Base-by-base conservation (phyloP, 1,139 yeast genomes). In the Zygosaccharomyces pseudobailii region DNA sequence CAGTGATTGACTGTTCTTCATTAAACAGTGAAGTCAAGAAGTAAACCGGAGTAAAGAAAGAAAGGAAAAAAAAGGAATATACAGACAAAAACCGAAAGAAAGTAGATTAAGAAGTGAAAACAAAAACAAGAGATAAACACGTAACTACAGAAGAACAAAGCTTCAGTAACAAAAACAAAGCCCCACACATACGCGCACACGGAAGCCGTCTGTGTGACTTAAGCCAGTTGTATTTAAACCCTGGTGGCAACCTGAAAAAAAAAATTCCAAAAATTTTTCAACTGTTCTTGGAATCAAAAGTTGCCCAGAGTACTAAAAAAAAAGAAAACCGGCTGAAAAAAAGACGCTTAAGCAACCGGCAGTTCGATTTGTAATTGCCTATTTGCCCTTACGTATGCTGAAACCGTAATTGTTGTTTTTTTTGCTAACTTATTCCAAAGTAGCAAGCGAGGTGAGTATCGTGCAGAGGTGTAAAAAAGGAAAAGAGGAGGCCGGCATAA, bases 331-430 rank as follows among this genome's bases (percentile, higher is more conserved):
- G 30, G 31, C 9, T 10, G 19, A 30, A 37, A 37, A 23, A 36
- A 37, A 37, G 19, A 22, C 40, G 40, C 32, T 37, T 25, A 25
- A 37, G 33, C 40, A 27, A 37, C 30, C 36, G 30, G 41, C 36
- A 34, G 17, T 30, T n/a, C 33, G 19, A 30, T 30, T n/a, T 30
- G 6, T 19, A 9, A 6, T 30, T 30, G 30, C 30, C 33, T 6
- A 30, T 19, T 30, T 30, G 33, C 19, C 30, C 33, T 30, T 30
- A 30, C 19, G 33, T 30, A 30, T n/a, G 13, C 33, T 24, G 6
- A 24, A 24, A 24, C 27, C 27, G 27, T 24, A 24, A 8, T 24
- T 6, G 27, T 24, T 24, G 6, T 24, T 24, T 24, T 24, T 24
- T 30, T 30, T 30, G 33, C 33, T 30, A 30, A 30, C 5, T n/a